These are phyloP conservation scores for Sugiyamaella floridensis DNA, from an alignment of 805 yeast genomes.

Conservation along the genomic window DNA sequence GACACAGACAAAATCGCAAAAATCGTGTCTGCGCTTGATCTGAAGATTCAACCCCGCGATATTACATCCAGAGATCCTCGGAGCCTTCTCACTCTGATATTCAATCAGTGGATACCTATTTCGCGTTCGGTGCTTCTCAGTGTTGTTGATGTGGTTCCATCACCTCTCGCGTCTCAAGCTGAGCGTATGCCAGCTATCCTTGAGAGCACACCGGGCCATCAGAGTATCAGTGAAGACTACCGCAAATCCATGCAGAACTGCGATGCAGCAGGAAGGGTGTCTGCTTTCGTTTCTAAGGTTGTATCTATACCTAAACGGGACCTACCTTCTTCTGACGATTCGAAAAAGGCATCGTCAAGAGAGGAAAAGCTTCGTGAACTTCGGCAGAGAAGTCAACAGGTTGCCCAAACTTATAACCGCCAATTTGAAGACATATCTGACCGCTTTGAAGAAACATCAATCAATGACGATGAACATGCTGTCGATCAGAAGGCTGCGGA, in stretches of 20 bases:
- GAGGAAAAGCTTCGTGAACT: conserved; percentile 16
- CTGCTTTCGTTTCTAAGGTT: conserved; percentile 85
- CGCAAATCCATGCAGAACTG: conserved; percentile 57
- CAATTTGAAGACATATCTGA: conserved; percentile 32
- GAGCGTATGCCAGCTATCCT: conserved; percentile 64
- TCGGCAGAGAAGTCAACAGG: conserved; percentile 7
- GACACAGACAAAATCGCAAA: conserved; percentile 67
- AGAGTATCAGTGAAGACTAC: conserved; percentile 43
- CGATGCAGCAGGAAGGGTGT: conserved; percentile 54
- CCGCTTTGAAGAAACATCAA: conserved; percentile 35
- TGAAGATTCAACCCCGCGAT: conserved; percentile 68
- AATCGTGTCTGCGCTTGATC: conserved; percentile 61
- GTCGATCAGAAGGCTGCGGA: conserved; percentile 48
- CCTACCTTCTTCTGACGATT: conserved; percentile 47
- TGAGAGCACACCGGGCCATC: conserved; percentile 47
- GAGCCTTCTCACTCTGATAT: conserved; percentile 52
- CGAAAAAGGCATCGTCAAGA: conserved; percentile 26
- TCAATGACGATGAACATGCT: conserved; percentile 26
- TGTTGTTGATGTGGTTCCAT: conserved; percentile 78
- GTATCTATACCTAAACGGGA: conserved; percentile 78
- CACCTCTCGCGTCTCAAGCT: conserved; percentile 71
- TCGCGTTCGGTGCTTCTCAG: conserved; percentile 78
- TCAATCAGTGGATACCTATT: conserved; percentile 93
- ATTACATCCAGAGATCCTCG: conserved; percentile 71
- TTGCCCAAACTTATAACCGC: conserved; percentile 4